These are phyloP conservation scores for Kodamaea kaohsiungensis DNA, from an alignment of 805 yeast species.

Conservation along the genomic window DNA sequence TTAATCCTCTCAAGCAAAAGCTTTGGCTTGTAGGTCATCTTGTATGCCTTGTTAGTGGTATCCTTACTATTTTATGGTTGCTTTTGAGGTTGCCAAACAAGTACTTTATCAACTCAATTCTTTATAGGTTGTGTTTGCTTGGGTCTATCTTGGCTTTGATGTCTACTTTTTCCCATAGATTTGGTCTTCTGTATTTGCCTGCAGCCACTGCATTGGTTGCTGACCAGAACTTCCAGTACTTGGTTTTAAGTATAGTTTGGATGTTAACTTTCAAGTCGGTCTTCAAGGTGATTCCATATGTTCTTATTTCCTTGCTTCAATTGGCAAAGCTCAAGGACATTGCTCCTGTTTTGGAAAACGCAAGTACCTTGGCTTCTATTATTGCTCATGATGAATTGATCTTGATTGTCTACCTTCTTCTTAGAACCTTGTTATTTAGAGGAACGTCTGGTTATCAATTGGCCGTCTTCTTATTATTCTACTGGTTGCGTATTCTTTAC, in stretches of 20 bases:
- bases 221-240: conserved; percentile 74
- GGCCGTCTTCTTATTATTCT: conserved; percentile 55
- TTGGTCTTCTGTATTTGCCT: conserved; percentile 59
- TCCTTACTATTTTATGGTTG: conserved; percentile 37
- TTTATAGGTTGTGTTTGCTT: conserved; percentile 55
- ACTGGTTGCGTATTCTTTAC: conserved; percentile 71
- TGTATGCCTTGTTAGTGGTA: conserved; percentile 47
- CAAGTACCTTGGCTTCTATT: conserved; percentile 41
- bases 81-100: conserved; percentile 39
- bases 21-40: conserved; percentile 62
- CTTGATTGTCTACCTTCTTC: conserved; percentile 50
- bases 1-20: conserved; percentile 45
- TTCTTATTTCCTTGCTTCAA: conserved; percentile 59
- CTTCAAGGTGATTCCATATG: conserved; percentile 64
- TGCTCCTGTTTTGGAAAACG: conserved; percentile 38
- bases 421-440: conserved; percentile 63
- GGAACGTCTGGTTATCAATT: conserved; percentile 72
- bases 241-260: conserved; percentile 59
- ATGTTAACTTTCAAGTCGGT: conserved; percentile 61
- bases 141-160: conserved; percentile 57
- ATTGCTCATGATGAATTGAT: conserved; percentile 64
- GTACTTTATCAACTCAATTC: conserved; percentile 47
- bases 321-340: conserved; percentile 44
- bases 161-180: conserved; percentile 57
- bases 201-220: conserved; percentile 63